Base-by-base conservation (phyloP, 2,329 filamentous ascomycete genomes). In the Bipolaris victoriae region DNA sequence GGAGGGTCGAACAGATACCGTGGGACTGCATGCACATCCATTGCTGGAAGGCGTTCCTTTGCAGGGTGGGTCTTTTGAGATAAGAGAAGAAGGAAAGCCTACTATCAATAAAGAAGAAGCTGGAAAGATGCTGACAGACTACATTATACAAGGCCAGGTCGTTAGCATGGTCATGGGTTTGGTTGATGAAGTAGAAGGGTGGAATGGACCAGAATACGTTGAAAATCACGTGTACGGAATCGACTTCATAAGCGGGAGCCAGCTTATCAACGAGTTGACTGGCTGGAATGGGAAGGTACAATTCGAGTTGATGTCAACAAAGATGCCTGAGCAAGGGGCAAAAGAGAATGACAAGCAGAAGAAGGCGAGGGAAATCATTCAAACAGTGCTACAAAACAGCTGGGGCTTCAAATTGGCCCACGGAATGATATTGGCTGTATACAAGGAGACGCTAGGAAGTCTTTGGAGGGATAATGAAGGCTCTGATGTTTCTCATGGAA, bases 141-240 rank as follows among this genome's bases (percentile, higher is more conserved):
- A 86, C 60, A 84, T 85, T 53, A 81, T 83, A 39, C 84, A 87
- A 58, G 83, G 82, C 3, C 83, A 85, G 58, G 82, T 76, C 3
- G 78, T 84, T 60, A 78, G 76, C 6, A 72, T 82, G 70, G 83
- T 82, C 0, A 80, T 84, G 79, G 79, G 81, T 1, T 78, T 83
- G 5, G 65, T 84, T 0, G 84, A 86, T 58, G 73, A 78, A 3
- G 78, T 81, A 29, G 80, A 78, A 29, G 74, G 68, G 0, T 87
- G 84, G 84, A 71, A 86, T 64, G 84, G 84, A 1, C 83, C 84
- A 0, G 68, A 74, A 35, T 86, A 86, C 60, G 76, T 77, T 2
- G 70, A 81, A 15, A 65, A 37, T 16, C 35, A 37, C 16, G 35
- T 37, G 35, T 37, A 37, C 13, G 35, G n/a, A 9, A 37, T 37